These are phyloP conservation scores for Gossypium bickii DNA, from an alignment of 345 rosid species.

Conservation along the genomic window DNA sequence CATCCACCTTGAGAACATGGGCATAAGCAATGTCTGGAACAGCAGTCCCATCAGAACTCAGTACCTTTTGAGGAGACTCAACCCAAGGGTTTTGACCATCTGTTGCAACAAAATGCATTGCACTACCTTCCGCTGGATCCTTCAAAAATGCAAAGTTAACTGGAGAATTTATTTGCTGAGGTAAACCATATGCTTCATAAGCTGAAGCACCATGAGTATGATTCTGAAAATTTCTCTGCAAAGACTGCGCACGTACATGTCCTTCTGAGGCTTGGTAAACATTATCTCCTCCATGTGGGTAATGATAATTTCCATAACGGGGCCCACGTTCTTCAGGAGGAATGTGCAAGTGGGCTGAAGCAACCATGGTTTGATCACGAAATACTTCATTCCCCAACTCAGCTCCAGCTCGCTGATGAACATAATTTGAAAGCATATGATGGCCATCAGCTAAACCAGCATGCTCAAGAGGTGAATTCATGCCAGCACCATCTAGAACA, in stretches of 20 bases:
- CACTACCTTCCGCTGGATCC: constrained; percentile 47
- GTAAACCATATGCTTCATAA: constrained; percentile 37
- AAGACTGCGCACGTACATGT: constrained; percentile 35
- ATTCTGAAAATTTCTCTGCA: constrained; percentile 63
- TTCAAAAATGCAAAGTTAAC: constrained; percentile 41
- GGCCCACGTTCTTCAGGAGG: constrained; percentile 53
- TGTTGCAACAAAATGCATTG: constrained; percentile 39
- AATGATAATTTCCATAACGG: constrained; percentile 52
- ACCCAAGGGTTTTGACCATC: constrained; percentile 48
- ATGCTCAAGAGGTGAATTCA: constrained; percentile 58
- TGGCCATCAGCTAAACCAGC: constrained; percentile 43
- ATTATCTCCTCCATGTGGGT: constrained; percentile 49
- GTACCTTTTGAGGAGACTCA: constrained; percentile 48
- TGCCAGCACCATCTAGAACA: constrained; percentile 50
- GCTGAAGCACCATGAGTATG: constrained; percentile 46
- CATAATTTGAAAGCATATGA: constrained; percentile 39
- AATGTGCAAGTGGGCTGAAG: constrained; percentile 35
- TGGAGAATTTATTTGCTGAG: constrained; percentile 49
- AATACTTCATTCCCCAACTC: constrained; percentile 54
- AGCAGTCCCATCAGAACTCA: constrained; percentile 50
- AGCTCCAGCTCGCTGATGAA: constrained; percentile 50
- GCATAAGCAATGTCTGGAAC: constrained; percentile 41
- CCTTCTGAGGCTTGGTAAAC: constrained; percentile 41
- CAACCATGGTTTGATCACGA: constrained; percentile 51
- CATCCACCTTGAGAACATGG: constrained; percentile 26